Conservation (phyloP, 441 rosid species). For the Biscutella laevigata region DNA sequence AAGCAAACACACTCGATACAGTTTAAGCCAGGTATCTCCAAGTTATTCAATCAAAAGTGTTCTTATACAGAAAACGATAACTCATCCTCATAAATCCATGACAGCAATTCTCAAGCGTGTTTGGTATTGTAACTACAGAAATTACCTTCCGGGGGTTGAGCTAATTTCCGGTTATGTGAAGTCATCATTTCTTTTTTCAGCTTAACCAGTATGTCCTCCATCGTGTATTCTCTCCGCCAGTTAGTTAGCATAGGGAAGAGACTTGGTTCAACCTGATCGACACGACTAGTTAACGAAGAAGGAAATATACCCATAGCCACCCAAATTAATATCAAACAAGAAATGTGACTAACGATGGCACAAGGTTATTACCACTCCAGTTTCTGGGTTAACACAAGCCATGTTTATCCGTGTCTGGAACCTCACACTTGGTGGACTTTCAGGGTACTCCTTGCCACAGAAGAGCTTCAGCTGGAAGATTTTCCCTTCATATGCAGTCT, state of each 20-base stretch:
- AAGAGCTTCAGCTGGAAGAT: conserved; percentile 94
- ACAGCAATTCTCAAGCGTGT: conserved; percentile 28
- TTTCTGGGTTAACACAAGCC: conserved; percentile 91
- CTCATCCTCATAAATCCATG: not conserved
- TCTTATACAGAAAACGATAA: not conserved
- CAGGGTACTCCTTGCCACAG: conserved; percentile 92
- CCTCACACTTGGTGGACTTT: conserved; percentile 84
- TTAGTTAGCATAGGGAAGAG: conserved; percentile 79
- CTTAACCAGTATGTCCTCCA: conserved; percentile 87
- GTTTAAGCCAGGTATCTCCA: not conserved
- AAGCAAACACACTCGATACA: not conserved
- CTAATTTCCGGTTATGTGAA: conserved; percentile 77
- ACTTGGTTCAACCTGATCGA: conserved; percentile 73
- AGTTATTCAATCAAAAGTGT: not conserved
- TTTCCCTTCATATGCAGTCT: conserved; percentile 89
- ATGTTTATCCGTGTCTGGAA: conserved; percentile 87
- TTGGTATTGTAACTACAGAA: conserved; percentile 25
- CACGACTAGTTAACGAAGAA: not conserved
- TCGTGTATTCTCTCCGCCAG: conserved; percentile 88
- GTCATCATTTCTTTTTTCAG: conserved; percentile 95
- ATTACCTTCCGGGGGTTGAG: conserved; percentile 87
- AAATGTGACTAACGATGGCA: not conserved
- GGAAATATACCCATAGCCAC: not conserved
- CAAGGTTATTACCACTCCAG: conserved; percentile 57
- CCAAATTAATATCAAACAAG: no score